Evolutionary conservation across 768 basidiomycete species (phyloP), one percentile per base, ranked within the genome.

Genomic region (Leucocoprinus sp.): DNA sequence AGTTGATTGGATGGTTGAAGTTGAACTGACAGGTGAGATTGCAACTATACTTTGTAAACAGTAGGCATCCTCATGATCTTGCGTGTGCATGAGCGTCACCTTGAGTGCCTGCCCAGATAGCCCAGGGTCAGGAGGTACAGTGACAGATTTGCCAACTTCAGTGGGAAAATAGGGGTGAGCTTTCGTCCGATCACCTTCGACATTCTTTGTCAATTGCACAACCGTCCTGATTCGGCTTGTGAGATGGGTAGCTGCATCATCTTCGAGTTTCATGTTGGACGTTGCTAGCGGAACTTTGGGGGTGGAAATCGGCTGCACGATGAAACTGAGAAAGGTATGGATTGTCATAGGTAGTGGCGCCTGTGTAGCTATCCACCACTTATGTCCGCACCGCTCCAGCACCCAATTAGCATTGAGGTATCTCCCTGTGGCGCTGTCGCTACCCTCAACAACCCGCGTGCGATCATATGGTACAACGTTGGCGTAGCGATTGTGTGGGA

Each of bases 331-430:
- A 61, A 91, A 91, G 4, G 85, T 66, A 55, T 92, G 84, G 0
- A 75, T 69, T 0, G 89, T 87, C 38, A 66, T 58, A 4, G 72
- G 76, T 26, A 90, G 63, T 0, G 91, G 88, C 0, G 90, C 91
- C 57, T 93, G 90, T 0, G 86, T 74, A 2, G 88, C 87, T 48
- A 93, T 84, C 84, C 88, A 90, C 77, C 77, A 81, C 55, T 80
- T 84, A 24, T 71, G 72, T 5, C 90, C 85, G 40, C 67, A 73
- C 21, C 70, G 63, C 57, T 93, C 91, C 36, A 73, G 67, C n/a
- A 92, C 80, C 84, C 89, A 92, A 55, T 75, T 88, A 11, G 84
- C 91, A 55, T 93, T 92, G 27, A 93, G 58, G 60, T 93, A 93
- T 38, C 75, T 64, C 9, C 73, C 72, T 15, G 55, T 47, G 21